Evolutionary conservation across 129 eudicot genomes (phyloP), one percentile per base, ranked within the genome.

Genomic region (sunflower (Helianthus annuus)): DNA sequence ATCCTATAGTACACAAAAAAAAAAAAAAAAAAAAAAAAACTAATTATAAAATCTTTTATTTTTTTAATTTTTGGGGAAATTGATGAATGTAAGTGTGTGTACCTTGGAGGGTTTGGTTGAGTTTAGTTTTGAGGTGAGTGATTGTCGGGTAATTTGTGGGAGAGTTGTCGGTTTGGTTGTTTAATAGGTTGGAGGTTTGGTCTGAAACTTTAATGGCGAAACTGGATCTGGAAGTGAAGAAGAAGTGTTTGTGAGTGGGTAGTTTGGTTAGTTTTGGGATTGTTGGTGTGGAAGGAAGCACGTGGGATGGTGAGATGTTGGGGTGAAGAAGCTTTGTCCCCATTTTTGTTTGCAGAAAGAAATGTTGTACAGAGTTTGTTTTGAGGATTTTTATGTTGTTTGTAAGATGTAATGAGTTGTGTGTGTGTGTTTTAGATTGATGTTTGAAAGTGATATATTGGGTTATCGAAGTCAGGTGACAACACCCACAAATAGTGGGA

Each of bases 81-180:
- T 0, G 15, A 5, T n/a, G 24, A 39, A 27, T 15, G 68, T 6
- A 19, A 27, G 16, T 39, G 46, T 39, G 46, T 53, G 29, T 76
- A 93, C 96, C 98, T 85, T 89, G 80, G 46, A 89, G 66, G 7
- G 81, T 79, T 24, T 74, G 80, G 58, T 80, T 74, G n/a, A 93
- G 84, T 45, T 81, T 66, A 48, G 84, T 51, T 81, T 93, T 93
- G 42, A 86, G 24, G 60, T 78, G 81, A 58, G 81, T 66, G 68
- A 45, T 59, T 70, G 84, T 46, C 5, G 71, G 74, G n/a, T 53
- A 54, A 38, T 57, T 69, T n/a, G 12, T 6, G 13, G 66, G 68
- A 73, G 58, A 46, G 16, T 69, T 76, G 54, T 72, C 48, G n/a
- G 45, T 56, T 16, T 73, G 40, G 40, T 49, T 32, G 63, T 32